Conservation (phyloP, 495 filamentous ascomycete species). For the Penicillium goetzii region DNA sequence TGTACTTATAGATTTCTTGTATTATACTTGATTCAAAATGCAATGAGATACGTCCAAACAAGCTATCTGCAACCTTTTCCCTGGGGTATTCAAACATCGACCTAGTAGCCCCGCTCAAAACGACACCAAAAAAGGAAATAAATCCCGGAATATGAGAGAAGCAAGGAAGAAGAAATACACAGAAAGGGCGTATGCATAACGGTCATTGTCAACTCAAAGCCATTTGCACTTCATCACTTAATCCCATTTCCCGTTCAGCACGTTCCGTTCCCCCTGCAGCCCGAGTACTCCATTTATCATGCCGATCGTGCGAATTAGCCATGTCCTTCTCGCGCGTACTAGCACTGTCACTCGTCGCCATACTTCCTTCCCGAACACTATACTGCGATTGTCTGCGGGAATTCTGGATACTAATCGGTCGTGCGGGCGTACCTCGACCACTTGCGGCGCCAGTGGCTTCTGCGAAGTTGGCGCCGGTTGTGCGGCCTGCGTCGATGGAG, state of each 20-base stretch:
- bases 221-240: slow-evolving; percentile 59
- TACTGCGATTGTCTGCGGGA: slow-evolving; percentile 38
- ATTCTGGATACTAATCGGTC: slow-evolving; percentile 40
- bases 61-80: not conserved
- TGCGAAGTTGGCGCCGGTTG: slow-evolving; percentile 22
- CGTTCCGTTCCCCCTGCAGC: slow-evolving; percentile 48
- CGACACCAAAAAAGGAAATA: not conserved
- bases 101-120: not conserved
- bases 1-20: slow-evolving; percentile 14
- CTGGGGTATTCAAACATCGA: slow-evolving; percentile 7
- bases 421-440: slow-evolving; percentile 30
- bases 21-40: slow-evolving; percentile 1
- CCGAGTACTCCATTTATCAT: slow-evolving; percentile 47
- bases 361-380: slow-evolving; percentile 37
- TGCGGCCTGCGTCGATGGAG: slow-evolving; percentile 24
- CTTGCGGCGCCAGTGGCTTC: slow-evolving; percentile 19
- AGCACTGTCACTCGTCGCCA: slow-evolving; percentile 47
- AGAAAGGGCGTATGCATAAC: not conserved
- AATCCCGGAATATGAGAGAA: not conserved
- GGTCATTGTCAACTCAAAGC: slow-evolving; percentile 49
- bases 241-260: slow-evolving; percentile 49
- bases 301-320: slow-evolving; percentile 52
- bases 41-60: not conserved
- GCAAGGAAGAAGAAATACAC: slow-evolving; percentile 1
- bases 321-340: slow-evolving; percentile 53